phyloP scores from a whole-genome alignment of 495 filamentous ascomycete species.

The Talaromyces trachyspermus region DNA sequence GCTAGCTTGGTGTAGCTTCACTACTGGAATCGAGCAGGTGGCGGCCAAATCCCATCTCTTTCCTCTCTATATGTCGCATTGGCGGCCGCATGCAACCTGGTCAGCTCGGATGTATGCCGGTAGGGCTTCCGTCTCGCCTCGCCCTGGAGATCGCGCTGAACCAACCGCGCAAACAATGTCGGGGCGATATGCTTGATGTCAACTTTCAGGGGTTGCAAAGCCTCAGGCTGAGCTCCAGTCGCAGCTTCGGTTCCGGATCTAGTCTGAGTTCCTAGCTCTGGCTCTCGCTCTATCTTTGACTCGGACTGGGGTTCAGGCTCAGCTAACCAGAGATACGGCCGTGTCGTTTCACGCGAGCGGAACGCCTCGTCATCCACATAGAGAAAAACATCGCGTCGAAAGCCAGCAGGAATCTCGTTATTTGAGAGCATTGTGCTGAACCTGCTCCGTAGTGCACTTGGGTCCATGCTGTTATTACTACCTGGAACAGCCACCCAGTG shows the following conservation, averaged over 20 bases:
- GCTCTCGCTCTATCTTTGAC: no score
- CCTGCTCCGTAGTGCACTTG: slow-evolving; percentile 1
- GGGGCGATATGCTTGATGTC: slow-evolving; percentile 12
- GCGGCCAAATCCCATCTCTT: slow-evolving; percentile 12
- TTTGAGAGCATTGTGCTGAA: slow-evolving; percentile 3
- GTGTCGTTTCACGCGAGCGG: slow-evolving; percentile 8
- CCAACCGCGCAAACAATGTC: slow-evolving; percentile 10
- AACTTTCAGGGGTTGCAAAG: slow-evolving; percentile 7
- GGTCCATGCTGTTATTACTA: no score
- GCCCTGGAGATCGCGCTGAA: slow-evolving; percentile 9
- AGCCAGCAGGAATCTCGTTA: slow-evolving; percentile 5
- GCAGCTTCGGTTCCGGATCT: no score
- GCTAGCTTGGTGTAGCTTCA: no score
- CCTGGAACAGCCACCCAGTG: slow-evolving; percentile 8
- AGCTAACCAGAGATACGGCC: slow-evolving; percentile 12
- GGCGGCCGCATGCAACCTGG: slow-evolving; percentile 6
- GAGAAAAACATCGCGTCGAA: slow-evolving; percentile 10
- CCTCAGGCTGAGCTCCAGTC: no score
- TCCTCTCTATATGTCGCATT: neutral
- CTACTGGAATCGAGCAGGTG: slow-evolving; percentile 1
- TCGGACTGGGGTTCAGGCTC: no score
- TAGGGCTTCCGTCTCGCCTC: slow-evolving; percentile 11
- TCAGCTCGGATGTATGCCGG: slow-evolving; percentile 9
- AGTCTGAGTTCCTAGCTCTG: no score
- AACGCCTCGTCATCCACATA: slow-evolving; percentile 12